Evolutionary conservation across 1,284 basidiomycete genomes (phyloP), one percentile per base, ranked within the genome.

Genomic region (Dichomitus squalens): DNA sequence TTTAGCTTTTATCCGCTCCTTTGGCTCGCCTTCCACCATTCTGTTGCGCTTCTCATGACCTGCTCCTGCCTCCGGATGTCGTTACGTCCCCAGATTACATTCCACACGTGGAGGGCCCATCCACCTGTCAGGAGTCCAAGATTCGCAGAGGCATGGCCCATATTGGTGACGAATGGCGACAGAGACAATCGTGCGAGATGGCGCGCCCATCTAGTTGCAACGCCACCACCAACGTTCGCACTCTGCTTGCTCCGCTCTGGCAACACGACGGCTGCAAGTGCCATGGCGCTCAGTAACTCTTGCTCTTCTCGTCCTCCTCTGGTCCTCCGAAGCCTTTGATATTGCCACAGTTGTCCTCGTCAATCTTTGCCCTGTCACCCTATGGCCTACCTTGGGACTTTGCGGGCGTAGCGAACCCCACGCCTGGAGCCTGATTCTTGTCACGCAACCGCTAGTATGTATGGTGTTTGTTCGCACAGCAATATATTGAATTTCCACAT

Each of bases 1-100:
- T 60, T 56, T 57, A 58, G 48, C 61, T 54, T 60, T 54, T 57
- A 47, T 55, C 61, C 61, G 58, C 54, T 58, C n/a, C 43, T 55
- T 53, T 58, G 60, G 61, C 55, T 51, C 55, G 20, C 52, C 52
- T 43, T 56, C 58, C 50, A 52, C 61, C 35, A 50, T 43, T n/a
- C 38, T 44, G 44, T 48, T 52, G 31, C 29, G 46, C 60, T 49
- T 50, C 44, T 40, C 54, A 54, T 57, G 56, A 25, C 52, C 44
- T 21, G n/a, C n/a, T 49, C 29, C 31, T 47, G 18, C 29, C 4
- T 36, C 35, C 35, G 12, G 14, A 33, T 33, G 31, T 35, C 36
- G 48, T 25, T 49, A 21, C 16, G 23, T 16, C 36, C 18, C 53
- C 23, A 18, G n/a, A 53, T 23, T 43, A 27, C 31, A 18, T 31